Conservation (phyloP, 108 stramenopile genomes). For the Licmophora abbreviata region DNA sequence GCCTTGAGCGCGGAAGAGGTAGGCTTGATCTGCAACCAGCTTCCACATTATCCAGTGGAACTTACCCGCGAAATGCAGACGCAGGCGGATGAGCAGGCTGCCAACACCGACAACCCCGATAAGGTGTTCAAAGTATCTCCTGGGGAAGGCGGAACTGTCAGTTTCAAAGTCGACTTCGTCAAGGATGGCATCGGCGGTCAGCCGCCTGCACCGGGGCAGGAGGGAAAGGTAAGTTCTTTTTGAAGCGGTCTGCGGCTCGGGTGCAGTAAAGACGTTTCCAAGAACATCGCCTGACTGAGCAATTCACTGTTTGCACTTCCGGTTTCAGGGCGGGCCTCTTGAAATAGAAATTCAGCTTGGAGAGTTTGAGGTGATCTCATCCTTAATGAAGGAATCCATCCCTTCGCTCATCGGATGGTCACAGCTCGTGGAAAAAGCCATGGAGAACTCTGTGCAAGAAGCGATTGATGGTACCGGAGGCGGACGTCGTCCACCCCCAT, state of each 20-base stretch:
- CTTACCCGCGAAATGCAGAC: constrained; percentile 13
- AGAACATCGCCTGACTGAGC: not conserved
- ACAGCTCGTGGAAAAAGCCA: constrained; percentile 41
- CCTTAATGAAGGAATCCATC: constrained; percentile 35
- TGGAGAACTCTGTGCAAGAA: too few relatives aligned
- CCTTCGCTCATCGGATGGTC: constrained; percentile 49
- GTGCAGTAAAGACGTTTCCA: not conserved
- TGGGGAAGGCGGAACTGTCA: constrained; percentile 34
- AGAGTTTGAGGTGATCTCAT: constrained; percentile 43
- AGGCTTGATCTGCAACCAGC: constrained; percentile 35
- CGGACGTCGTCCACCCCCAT: too few relatives aligned
- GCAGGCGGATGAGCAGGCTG: constrained; percentile 3
- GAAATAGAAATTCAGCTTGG: constrained; percentile 40
- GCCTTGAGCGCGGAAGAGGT: constrained; percentile 45
- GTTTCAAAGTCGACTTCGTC: constrained; percentile 37
- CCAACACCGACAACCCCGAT: constrained; percentile 18
- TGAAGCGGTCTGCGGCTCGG: not conserved
- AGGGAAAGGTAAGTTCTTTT: not conserved
- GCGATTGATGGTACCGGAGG: too few relatives aligned
- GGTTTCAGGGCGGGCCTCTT: constrained; percentile 21
- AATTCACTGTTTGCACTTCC: constrained; percentile 6
- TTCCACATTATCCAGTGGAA: constrained; percentile 34
- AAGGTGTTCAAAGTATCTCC: constrained; percentile 52
- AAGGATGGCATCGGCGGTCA: constrained; percentile 43
- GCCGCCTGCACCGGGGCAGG: constrained; percentile 18